Conservation (phyloP, 345 rosid genomes). For the Brassica rapa region DNA sequence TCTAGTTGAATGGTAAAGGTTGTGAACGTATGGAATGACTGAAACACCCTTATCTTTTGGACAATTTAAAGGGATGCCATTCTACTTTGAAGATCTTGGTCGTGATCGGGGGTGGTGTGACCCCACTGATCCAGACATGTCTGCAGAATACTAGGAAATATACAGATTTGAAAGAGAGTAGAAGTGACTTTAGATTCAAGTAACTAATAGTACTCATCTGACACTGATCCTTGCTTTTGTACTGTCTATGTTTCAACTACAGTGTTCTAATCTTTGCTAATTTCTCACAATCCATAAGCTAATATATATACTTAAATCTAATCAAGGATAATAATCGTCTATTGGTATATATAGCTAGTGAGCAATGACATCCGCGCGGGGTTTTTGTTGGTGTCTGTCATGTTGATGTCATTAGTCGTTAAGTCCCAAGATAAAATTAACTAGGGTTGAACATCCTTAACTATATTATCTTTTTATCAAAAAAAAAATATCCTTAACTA, state of each 20-base stretch:
- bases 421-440: background rate
- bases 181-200: conserved; percentile 45
- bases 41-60: conserved; percentile 45
- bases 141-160: conserved; percentile 34
- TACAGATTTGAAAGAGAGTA: conserved; percentile 32
- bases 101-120: conserved; percentile 35
- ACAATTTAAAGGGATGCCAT: conserved; percentile 45
- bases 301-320: background rate
- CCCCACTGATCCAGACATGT: conserved; percentile 38
- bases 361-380: too few relatives aligned
- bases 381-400: background rate
- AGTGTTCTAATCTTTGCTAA: conserved; percentile 17
- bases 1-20: conserved; percentile 13
- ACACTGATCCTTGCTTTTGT: conserved; percentile 37
- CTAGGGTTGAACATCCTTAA: background rate
- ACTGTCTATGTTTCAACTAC: conserved; percentile 25
- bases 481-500: background rate
- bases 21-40: conserved; percentile 18
- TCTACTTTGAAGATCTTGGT: conserved; percentile 40
- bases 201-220: conserved; percentile 28
- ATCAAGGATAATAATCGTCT: background rate
- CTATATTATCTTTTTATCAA: too few relatives aligned
- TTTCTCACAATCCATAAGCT: conserved; percentile 7
- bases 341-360: background rate
- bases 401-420: background rate